phyloP scores from a whole-genome alignment of 371 early-diverging fungal genomes.

The Polyrhizophydium stewartii region DNA sequence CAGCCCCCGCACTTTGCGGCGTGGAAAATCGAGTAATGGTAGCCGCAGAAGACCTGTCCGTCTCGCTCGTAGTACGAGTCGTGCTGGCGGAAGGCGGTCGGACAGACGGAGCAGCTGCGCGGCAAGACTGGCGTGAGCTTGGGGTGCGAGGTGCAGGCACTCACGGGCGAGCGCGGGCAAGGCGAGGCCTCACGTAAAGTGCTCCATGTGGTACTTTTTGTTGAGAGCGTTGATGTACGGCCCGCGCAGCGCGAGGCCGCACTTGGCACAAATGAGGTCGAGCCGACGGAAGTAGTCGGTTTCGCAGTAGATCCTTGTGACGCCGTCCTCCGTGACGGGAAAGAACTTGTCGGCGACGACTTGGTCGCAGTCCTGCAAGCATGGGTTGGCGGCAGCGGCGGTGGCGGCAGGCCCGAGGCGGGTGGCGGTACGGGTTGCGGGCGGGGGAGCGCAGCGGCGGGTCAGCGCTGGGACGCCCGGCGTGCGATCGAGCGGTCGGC shows the following conservation, averaged over 20 bases:
- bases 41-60: constrained; percentile 80
- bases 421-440: neutral
- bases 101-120: constrained; percentile 73
- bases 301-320: constrained; percentile 71
- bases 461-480: neutral
- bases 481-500: no score
- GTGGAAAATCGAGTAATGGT: constrained; percentile 80
- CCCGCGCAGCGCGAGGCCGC: constrained; percentile 83
- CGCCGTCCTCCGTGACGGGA: constrained; percentile 62
- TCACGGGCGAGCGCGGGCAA: no score
- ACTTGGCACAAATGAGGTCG: constrained; percentile 80
- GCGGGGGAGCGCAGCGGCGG: no score
- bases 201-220: constrained; percentile 89
- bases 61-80: constrained; percentile 93
- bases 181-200: constrained; percentile 59
- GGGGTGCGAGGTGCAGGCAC: no score
- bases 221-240: constrained; percentile 89
- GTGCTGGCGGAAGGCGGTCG: constrained; percentile 87
- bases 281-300: constrained; percentile 84
- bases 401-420: no score
- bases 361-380: constrained; percentile 74
- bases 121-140: no score
- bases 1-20: constrained; percentile 93
- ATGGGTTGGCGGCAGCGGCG: no score
- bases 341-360: constrained; percentile 89